A percentile compares a stretch with the other conserved stretches of the same genome.
These are phyloP conservation scores for Brachypodium distachyon DNA, from an alignment of 202 grass and related monocot species.

Conservation along the genomic window DNA sequence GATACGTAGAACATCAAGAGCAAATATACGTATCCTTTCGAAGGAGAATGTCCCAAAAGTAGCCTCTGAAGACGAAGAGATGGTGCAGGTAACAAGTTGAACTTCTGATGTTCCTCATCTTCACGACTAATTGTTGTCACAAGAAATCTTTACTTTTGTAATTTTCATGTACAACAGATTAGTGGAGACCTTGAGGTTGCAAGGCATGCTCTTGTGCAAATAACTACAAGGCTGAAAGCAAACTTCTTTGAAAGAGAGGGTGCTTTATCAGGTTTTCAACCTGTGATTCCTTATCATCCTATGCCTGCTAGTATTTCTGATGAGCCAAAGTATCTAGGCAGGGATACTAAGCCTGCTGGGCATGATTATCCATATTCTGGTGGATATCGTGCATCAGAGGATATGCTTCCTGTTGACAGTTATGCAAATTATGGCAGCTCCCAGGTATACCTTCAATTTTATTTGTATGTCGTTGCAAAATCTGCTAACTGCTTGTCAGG, in stretches of 20 bases:
- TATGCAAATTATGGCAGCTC: slow-evolving; percentile 64
- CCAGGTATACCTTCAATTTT: slow-evolving; percentile 45
- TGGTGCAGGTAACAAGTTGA: slow-evolving; percentile 76
- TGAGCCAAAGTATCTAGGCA: slow-evolving; percentile 58
- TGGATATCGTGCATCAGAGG: slow-evolving; percentile 52
- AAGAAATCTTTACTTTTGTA: slow-evolving; percentile 1
- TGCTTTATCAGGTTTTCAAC: slow-evolving; percentile 54
- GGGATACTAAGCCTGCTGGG: slow-evolving; percentile 52
- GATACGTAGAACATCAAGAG: slow-evolving; percentile 69
- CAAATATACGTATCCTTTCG: slow-evolving; percentile 90
- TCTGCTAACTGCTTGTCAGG: background rate
- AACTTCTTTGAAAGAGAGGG: slow-evolving; percentile 97
- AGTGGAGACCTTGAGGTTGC: slow-evolving; percentile 77
- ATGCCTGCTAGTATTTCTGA: slow-evolving; percentile 53
- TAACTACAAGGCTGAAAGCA: slow-evolving; percentile 89
- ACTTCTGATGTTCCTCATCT: slow-evolving; percentile 1
- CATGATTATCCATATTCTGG: slow-evolving; percentile 62
- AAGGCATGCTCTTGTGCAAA: slow-evolving; percentile 79
- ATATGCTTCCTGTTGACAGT: slow-evolving; percentile 50
- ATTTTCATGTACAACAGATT: slow-evolving; percentile 42
- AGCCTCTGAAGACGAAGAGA: slow-evolving; percentile 91
- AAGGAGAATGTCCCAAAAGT: slow-evolving; percentile 96
- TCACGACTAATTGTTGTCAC: background rate
- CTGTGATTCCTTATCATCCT: slow-evolving; percentile 58
- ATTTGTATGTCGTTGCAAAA: background rate